A percentile compares a stretch with the other conserved stretches of the same genome.
Conservation (phyloP, 345 rosid genomes). For the Erucastrum elatum region DNA sequence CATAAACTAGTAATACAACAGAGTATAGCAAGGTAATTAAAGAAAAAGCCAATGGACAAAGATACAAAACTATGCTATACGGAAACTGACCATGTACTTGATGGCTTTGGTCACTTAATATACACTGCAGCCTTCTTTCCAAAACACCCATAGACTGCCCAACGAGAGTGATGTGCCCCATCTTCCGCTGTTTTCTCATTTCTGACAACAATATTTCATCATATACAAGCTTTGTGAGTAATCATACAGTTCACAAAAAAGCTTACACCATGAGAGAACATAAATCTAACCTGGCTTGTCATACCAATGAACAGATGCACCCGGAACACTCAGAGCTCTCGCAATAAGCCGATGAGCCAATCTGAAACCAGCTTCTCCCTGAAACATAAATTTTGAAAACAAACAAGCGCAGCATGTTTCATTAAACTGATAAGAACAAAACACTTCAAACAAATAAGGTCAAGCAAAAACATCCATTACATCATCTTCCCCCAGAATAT, state of each 20-base stretch:
- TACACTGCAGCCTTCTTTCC: constrained; percentile 56
- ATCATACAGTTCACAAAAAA: not conserved
- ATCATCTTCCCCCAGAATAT: constrained; percentile 90
- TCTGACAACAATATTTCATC: not conserved
- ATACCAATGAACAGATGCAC: constrained; percentile 94
- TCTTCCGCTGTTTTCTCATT: constrained; percentile 51
- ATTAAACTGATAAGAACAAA: constrained; percentile 5
- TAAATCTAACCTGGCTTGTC: constrained; percentile 80
- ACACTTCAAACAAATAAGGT: not conserved
- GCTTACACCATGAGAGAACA: not conserved
- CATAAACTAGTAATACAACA: too few relatives aligned
- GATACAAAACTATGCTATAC: not conserved
- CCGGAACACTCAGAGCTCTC: constrained; percentile 65
- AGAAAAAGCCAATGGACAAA: not conserved
- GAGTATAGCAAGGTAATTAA: too few relatives aligned
- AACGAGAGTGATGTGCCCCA: constrained; percentile 91
- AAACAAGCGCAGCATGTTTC: not conserved
- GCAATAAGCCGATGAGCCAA: constrained; percentile 64
- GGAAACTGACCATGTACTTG: constrained; percentile 53
- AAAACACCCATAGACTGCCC: constrained; percentile 71
- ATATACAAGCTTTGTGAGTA: not conserved
- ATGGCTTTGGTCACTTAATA: constrained; percentile 52
- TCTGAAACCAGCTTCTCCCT: constrained; percentile 43
- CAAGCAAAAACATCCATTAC: constrained; percentile 34
- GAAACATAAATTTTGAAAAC: not conserved